A percentile compares a stretch with the other conserved stretches of the same genome.
Evolutionary conservation across 768 basidiomycete species (phyloP).

Genomic region (Pisolithus marmoratus): DNA sequence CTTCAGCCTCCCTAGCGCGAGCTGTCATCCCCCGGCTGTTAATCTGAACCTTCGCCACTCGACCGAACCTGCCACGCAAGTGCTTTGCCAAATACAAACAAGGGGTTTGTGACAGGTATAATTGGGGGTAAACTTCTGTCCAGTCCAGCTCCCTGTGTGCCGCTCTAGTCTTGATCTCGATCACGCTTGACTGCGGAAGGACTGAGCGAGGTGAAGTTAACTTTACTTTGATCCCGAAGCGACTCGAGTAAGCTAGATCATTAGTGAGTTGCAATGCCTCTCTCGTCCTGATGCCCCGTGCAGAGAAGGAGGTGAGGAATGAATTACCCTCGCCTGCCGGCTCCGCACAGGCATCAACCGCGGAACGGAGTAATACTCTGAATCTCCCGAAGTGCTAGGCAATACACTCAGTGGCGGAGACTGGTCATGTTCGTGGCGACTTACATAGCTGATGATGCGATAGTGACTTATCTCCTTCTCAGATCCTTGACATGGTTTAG

Average conservation of each 20-base stretch:
- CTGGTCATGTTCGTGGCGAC: too few relatives aligned
- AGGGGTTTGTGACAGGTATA: conserved; percentile 64
- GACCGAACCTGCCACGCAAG: conserved; percentile 44
- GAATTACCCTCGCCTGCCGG: too few relatives aligned
- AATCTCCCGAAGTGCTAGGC: too few relatives aligned
- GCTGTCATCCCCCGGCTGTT: conserved; percentile 23
- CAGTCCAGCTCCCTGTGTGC: conserved; percentile 39
- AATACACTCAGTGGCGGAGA: too few relatives aligned
- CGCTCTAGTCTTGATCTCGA: conserved; percentile 33
- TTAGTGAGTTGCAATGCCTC: neutral
- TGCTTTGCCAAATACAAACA: conserved; percentile 59
- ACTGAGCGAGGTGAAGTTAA: conserved; percentile 20
- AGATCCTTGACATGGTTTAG: too few relatives aligned
- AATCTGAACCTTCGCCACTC: conserved; percentile 42
- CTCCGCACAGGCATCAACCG: too few relatives aligned
- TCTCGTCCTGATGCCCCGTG: conserved; percentile 13
- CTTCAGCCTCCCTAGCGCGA: conserved; percentile 15
- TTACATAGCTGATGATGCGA: too few relatives aligned
- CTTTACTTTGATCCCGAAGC: conserved; percentile 14
- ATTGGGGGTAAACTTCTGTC: conserved; percentile 57
- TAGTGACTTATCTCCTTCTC: too few relatives aligned
- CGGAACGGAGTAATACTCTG: too few relatives aligned
- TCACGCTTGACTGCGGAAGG: conserved; percentile 30
- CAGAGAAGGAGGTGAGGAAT: too few relatives aligned
- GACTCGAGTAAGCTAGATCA: neutral